Evolutionary conservation across 495 filamentous ascomycete genomes (phyloP), one percentile per base, ranked within the genome.

Genomic region (Chaetomium cochliodes): DNA sequence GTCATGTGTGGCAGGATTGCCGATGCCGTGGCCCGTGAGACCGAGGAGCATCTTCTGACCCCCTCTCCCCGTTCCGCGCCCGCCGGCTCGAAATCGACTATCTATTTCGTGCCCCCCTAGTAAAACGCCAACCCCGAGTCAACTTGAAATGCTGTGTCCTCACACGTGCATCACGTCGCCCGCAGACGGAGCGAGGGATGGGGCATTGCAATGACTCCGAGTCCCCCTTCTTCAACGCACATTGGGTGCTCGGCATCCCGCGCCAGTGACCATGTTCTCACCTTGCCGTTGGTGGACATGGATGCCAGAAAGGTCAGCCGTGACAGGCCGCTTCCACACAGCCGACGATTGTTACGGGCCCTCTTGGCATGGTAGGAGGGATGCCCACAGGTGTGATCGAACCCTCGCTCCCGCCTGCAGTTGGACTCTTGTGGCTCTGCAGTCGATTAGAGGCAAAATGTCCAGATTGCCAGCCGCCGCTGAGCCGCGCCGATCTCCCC

Each of bases 401-500:
- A 33, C 64, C 63, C 46, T 50, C 46, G 61, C 57, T 53, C 26
- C 26, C 51, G 51, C 26, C 65, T 63, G 61, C 64, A 65, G 49
- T 52, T 41, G 22, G n/a, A 20, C 44, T 47, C n/a, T 47, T 47
- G 33, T 37, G 23, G 25, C 58, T 46, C 52, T 63, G 42, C 50
- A 69, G 39, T 20, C 51, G 37, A 26, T 62, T 67, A 68, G 65
- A 71, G 67, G 71, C 69, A 69, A 53, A 71, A 69, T 73, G 64
- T 58, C 41, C 62, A 70, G 54, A 71, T 70, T 69, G 62, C 66
- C 55, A 68, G 65, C 62, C 64, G 63, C 63, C 63, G 63, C 66
- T 58, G 60, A 61, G 69, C 65, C 69, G 63, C 57, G 55, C 63
- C 61, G 59, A 59, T 58, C 52, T 37, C 41, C 20, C 51, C 46